Percentiles rank a stretch among this genome's conserved stretches.
phyloP scores from a whole-genome alignment of 75 land plant genomes.

The Larix kaempferi region DNA sequence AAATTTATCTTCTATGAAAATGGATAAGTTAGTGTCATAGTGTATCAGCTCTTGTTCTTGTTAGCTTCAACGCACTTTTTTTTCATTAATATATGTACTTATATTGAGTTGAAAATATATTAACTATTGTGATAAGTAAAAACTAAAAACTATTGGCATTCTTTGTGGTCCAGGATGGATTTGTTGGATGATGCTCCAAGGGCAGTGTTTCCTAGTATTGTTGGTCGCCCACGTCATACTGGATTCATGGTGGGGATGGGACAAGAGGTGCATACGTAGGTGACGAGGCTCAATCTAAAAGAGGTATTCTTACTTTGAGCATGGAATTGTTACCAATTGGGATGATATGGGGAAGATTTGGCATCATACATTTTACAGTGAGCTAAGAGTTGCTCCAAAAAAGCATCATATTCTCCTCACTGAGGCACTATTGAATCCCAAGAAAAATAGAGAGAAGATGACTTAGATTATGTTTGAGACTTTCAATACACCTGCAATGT shows the following conservation, averaged over 20 bases:
- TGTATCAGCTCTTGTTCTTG: neutral
- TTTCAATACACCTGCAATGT: too few relatives aligned
- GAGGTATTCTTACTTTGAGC: too few relatives aligned
- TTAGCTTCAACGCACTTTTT: neutral
- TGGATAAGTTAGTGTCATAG: neutral
- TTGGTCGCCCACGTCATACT: conserved; percentile 53
- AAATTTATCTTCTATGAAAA: neutral
- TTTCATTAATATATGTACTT: neutral
- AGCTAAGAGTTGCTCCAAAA: too few relatives aligned
- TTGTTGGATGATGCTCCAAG: conserved; percentile 62
- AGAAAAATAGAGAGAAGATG: too few relatives aligned
- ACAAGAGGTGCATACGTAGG: conserved; percentile 48
- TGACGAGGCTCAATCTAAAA: too few relatives aligned
- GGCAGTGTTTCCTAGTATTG: too few relatives aligned
- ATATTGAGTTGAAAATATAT: neutral
- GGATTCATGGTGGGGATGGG: conserved; percentile 65
- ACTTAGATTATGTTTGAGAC: too few relatives aligned
- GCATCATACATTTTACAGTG: too few relatives aligned
- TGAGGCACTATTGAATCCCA: too few relatives aligned
- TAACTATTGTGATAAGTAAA: neutral
- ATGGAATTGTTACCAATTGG: too few relatives aligned
- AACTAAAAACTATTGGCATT: neutral
- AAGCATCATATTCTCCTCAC: too few relatives aligned
- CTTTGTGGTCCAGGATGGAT: conserved; percentile 32
- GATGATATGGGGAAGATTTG: too few relatives aligned